Conservation (phyloP, 108 stramenopile species). For the Pseudonitzschia multiseries region DNA sequence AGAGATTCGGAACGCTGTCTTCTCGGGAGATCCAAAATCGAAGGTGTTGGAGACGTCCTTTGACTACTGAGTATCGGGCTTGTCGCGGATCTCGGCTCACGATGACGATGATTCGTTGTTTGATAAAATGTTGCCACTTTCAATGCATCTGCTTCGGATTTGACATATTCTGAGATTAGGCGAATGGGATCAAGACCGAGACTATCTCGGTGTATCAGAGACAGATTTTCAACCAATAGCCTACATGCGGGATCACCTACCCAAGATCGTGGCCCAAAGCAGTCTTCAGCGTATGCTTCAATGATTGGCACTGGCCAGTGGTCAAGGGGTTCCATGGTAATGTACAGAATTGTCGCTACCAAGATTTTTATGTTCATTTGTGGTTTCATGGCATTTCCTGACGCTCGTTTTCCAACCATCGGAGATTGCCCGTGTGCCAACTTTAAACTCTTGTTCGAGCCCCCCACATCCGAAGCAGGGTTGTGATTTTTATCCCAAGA, state of each 20-base stretch:
- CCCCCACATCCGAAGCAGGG: neutral
- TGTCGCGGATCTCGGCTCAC: neutral
- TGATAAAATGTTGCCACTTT: slow-evolving; percentile 36
- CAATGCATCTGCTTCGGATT: slow-evolving; percentile 36
- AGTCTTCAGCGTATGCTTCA: slow-evolving; percentile 68
- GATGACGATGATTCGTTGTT: neutral
- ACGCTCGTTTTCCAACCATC: slow-evolving; percentile 28
- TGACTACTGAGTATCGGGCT: neutral
- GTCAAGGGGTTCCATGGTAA: slow-evolving; percentile 55
- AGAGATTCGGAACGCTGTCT: slow-evolving; percentile 28
- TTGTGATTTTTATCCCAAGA: slow-evolving; percentile 11
- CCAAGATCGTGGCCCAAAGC: slow-evolving; percentile 73
- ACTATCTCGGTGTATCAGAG: slow-evolving; percentile 35
- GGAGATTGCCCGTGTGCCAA: slow-evolving; percentile 23
- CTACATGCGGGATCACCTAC: slow-evolving; percentile 59
- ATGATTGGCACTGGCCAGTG: slow-evolving; percentile 73
- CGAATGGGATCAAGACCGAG: neutral
- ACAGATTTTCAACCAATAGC: slow-evolving; percentile 63
- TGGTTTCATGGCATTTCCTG: slow-evolving; percentile 10
- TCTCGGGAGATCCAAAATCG: neutral
- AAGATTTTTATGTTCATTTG: slow-evolving; percentile 36
- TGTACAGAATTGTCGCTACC: slow-evolving; percentile 60
- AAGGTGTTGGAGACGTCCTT: slow-evolving; percentile 1
- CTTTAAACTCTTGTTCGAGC: slow-evolving; percentile 18
- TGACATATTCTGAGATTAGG: slow-evolving; percentile 9